Conservation (phyloP, 1,284 basidiomycete genomes). For the Cryptococcus sp. region DNA sequence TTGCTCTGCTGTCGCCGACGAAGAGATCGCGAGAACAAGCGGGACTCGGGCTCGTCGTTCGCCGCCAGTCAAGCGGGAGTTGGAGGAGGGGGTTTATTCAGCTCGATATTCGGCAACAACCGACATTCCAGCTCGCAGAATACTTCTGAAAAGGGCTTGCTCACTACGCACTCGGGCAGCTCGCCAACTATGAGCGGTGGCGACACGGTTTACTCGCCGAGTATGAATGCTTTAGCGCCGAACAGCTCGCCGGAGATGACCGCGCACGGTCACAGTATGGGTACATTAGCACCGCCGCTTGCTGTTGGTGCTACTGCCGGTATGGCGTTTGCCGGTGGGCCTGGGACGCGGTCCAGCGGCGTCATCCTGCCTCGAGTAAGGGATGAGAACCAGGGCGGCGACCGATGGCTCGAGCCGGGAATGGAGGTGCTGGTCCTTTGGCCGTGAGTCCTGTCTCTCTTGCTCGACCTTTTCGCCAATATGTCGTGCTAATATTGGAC, state of each 20-base stretch:
- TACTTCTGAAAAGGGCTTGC: conserved; percentile 35
- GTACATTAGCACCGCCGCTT: conserved; percentile 5
- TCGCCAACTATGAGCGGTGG: conserved; percentile 28
- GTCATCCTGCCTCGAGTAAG: conserved; percentile 39
- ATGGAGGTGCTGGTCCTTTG: conserved; percentile 39
- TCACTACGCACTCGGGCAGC: conserved; percentile 15
- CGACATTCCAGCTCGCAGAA: conserved; percentile 12
- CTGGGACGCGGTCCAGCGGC: conserved; percentile 22
- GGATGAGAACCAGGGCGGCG: conserved; percentile 44
- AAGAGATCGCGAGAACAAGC: conserved; percentile 7
- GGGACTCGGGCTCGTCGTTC: conserved; percentile 25
- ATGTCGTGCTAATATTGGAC: not conserved
- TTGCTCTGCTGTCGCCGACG: conserved; percentile 29
- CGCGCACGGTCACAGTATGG: not conserved
- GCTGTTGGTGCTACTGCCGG: conserved; percentile 8
- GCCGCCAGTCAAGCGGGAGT: conserved; percentile 12
- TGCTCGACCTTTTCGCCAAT: not conserved
- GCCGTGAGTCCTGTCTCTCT: conserved; percentile 33
- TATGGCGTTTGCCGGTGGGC: conserved; percentile 3
- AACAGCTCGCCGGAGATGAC: too few species aligned
- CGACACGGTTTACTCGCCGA: not conserved
- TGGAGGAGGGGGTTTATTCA: conserved; percentile 17
- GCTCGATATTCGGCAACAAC: conserved; percentile 11
- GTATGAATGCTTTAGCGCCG: too few species aligned
- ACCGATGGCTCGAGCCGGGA: conserved; percentile 39